A percentile compares a stretch with the other conserved stretches of the same genome.
phyloP scores from a whole-genome alignment of 306 rosid genomes.

The Mimosa pudica region DNA sequence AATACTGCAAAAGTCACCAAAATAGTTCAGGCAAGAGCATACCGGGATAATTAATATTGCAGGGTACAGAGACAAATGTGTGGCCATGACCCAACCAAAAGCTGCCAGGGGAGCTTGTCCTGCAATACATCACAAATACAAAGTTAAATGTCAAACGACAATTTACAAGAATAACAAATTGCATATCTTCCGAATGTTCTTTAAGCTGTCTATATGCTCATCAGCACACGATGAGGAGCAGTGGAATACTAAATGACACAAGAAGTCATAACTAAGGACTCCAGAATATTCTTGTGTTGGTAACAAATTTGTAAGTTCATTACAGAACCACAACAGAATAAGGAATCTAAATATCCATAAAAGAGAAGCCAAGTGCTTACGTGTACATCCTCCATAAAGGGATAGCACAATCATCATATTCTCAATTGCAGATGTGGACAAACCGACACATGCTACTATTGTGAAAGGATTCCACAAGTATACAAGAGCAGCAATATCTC shows the following conservation, averaged over 20 bases:
- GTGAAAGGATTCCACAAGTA: constrained; percentile 38
- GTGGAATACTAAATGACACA: neutral
- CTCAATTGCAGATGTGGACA: constrained; percentile 55
- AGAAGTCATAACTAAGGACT: neutral
- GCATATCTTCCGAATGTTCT: neutral
- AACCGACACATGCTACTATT: constrained; percentile 52
- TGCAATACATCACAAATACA: constrained; percentile 46
- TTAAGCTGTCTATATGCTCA: neutral
- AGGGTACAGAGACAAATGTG: constrained; percentile 91
- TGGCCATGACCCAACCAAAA: constrained; percentile 95
- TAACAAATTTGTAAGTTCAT: neutral
- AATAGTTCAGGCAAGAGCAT: constrained; percentile 43
- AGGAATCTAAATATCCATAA: neutral
- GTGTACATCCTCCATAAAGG: constrained; percentile 52
- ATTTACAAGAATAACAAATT: constrained; percentile 28
- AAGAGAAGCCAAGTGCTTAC: constrained; percentile 38
- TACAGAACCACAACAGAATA: neutral
- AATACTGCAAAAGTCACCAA: constrained; percentile 28
- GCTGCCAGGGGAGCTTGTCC: constrained; percentile 84
- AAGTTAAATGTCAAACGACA: constrained; percentile 32
- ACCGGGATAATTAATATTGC: constrained; percentile 80
- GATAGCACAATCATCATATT: constrained; percentile 48
- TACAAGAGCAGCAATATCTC: constrained; percentile 15
- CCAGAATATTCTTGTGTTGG: neutral
- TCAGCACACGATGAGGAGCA: neutral